Base-by-base conservation (phyloP, 2,329 filamentous ascomycete species). In the Microascus cirrosus region DNA sequence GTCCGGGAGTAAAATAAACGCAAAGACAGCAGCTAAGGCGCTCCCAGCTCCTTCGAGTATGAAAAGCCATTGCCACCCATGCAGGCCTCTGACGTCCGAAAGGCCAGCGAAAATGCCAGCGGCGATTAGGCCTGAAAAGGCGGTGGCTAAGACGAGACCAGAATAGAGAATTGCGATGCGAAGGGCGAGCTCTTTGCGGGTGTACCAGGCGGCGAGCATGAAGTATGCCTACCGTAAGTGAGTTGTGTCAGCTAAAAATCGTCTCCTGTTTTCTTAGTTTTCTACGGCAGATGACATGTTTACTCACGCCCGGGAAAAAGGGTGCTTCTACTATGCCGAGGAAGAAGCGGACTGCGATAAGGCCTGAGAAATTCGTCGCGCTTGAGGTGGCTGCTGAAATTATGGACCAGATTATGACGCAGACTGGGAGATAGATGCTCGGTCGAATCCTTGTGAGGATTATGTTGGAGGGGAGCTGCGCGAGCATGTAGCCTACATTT, bases 61-160 rank as follows among this genome's bases (percentile, higher is more conserved):
- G 68, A 89, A 89, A 24, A 89, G 77, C 79, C 80, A 85, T 5
- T 82, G 74, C 85, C 85, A 89, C 3, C 84, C 85, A n/a, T 50
- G n/a, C 45, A 2, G 85, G 70, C 1, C 81, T 83, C 3, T 70
- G 70, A 1, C 75, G 70, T 11, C 81, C 76, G 58, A 83, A 56
- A 87, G 77, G 45, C 81, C 77, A n/a, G 72, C 70, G 0, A 82
- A 83, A 54, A 90, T 85, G 6, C 83, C 79, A 1, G 81, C 82
- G 1, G 81, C 79, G 22, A 85, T 74, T 18, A 85, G 71, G 0
- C 84, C 86, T 0, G 83, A 84, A 63, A 89, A 88, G 0, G 85
- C 85, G 0, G 84, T 84, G 0, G 82, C 84, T 4, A 88, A 76
- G 12, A 89, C 73, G 4, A 82, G 82, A 0, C 84, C 86, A 0